Evolutionary conservation across 306 rosid species (phyloP), one percentile per base, ranked within the genome.

Genomic region (Sesbania bispinosa): DNA sequence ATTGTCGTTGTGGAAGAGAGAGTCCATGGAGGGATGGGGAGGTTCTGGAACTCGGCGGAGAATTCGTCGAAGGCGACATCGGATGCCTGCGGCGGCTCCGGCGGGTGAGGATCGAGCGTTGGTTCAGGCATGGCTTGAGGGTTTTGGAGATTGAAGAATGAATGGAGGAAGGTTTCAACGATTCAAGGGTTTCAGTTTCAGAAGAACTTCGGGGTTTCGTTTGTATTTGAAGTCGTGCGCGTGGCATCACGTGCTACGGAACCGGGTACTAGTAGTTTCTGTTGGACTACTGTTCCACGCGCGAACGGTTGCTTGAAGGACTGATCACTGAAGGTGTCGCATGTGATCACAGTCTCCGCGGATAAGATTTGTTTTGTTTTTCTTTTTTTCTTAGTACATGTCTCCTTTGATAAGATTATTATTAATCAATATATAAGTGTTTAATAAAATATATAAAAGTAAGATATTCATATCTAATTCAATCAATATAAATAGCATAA

Each of bases 11-110:
- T 74, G 58, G 43, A 88, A 88, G 0, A 82, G 71, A 10, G 83
- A 60, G 46, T 95, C 97, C 36, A 89, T 73, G 50, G 88, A 85
- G 0, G 97, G 19, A 84, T 53, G 47, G 88, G 79, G 1, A 89
- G 77, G 33, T 67, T 50, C 2, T 85, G 79, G 69, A 86, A 73
- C 3, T 79, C 87, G 4, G 71, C 61, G 1, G 89, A 32, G 67
- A 59, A 82, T 41, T 83, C 65, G 10, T 29, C 58, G 42, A 69
- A 42, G 2, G 53, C 72, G 30, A 66, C 66, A 50, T 77, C 81
- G 10, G 82, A 24, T 0, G 78, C n/a, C n/a, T n/a, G 43, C 30
- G 30, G 39, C 1, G 26, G 57, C 3, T 38, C 57, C 39, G 48
- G 63, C 13, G 33, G 38, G 41, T n/a, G n/a, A n/a, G 2, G 71